phyloP scores from a whole-genome alignment of 2,329 filamentous ascomycete species.

The Colletotrichum sublineola region DNA sequence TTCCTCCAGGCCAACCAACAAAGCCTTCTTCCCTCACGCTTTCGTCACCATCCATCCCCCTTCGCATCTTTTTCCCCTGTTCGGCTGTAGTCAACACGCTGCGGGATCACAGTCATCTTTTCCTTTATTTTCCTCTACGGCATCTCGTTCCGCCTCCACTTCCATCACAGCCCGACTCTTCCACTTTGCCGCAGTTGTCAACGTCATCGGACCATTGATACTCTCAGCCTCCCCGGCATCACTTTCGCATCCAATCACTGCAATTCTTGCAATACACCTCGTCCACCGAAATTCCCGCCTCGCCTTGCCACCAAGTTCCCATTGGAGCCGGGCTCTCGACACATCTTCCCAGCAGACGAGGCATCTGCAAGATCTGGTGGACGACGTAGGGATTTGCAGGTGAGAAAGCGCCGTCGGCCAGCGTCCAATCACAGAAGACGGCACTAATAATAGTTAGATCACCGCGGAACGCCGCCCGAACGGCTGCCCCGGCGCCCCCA shows the following conservation, averaged over 20 bases:
- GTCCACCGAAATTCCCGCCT: conserved; percentile 23
- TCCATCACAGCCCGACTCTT: conserved; percentile 28
- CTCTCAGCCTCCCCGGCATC: background rate
- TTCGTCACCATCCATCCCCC: background rate
- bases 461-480: conserved; percentile 38
- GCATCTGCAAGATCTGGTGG: conserved; percentile 31
- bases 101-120: background rate
- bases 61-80: conserved; percentile 29
- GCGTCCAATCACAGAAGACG: conserved; percentile 45
- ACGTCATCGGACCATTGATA: conserved; percentile 28
- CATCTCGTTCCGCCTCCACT: conserved; percentile 15
- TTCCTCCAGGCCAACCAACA: conserved; percentile 1
- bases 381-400: conserved; percentile 37
- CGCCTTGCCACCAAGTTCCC: conserved; percentile 33
- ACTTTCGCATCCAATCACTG: conserved; percentile 11
- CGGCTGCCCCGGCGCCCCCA: conserved; percentile 30
- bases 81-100: conserved; percentile 14
- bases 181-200: conserved; percentile 18
- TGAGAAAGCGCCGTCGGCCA: conserved; percentile 35
- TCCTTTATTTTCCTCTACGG: background rate
- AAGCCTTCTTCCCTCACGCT: background rate
- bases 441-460: conserved; percentile 48
- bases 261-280: conserved; percentile 1
- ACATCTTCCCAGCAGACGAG: conserved; percentile 34
- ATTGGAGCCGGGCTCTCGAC: conserved; percentile 19